These are phyloP conservation scores for Phaeotremella fagi DNA, from an alignment of 768 basidiomycete species.

Conservation along the genomic window DNA sequence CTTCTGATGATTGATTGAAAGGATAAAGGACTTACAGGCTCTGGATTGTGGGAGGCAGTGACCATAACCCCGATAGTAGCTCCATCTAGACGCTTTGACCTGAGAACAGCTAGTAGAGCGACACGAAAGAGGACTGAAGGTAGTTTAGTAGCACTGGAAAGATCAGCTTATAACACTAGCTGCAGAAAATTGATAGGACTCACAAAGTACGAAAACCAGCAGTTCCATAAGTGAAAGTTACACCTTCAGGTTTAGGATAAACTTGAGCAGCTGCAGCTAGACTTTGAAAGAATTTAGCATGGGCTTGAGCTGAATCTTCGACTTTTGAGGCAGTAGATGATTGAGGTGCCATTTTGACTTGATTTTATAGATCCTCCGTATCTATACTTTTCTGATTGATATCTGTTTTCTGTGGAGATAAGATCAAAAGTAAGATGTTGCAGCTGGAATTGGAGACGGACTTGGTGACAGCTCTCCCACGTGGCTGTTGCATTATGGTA, in stretches of 20 bases:
- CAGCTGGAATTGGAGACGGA: too few species aligned
- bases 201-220: conserved; percentile 90
- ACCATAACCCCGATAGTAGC: conserved; percentile 96
- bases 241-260: conserved; percentile 65
- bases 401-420: too few species aligned
- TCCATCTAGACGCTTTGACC: conserved; percentile 87
- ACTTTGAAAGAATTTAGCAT: conserved; percentile 24
- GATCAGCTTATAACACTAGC: conserved; percentile 1
- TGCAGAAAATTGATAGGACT: conserved; percentile 35
- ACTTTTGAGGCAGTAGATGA: too few species aligned
- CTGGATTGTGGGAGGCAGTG: conserved; percentile 99
- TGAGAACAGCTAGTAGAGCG: conserved; percentile 78
- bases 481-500: background rate
- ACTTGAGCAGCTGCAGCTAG: conserved; percentile 35
- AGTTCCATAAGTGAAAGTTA: conserved; percentile 82
- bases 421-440: too few species aligned
- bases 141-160: conserved; percentile 50
- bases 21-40: conserved; percentile 57
- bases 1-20: too few species aligned
- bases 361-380: too few species aligned
- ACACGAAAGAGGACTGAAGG: conserved; percentile 93
- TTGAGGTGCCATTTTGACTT: too few species aligned
- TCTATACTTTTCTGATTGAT: too few species aligned
- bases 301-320: conserved; percentile 28
- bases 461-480: too few species aligned